Evolutionary conservation across 2,329 filamentous ascomycete genomes (phyloP).

Genomic region (Cladosporium sphaerospermum): DNA sequence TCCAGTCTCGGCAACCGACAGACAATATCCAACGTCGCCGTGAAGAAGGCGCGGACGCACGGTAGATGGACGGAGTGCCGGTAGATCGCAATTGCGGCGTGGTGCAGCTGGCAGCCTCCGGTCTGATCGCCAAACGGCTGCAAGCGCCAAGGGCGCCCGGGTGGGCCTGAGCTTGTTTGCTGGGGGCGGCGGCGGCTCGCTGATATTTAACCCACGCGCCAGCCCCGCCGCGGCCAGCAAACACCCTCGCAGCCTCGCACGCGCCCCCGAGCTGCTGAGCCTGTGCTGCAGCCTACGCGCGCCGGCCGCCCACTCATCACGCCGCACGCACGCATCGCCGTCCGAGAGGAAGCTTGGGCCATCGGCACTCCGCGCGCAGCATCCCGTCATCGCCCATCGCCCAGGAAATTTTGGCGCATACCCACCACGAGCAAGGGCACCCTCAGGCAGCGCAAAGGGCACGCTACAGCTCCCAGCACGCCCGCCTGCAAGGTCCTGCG

Average conservation of each 20-base stretch:
- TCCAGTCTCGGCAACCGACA: too few relatives aligned
- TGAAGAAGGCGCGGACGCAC: too few relatives aligned
- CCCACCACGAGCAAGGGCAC: neutral
- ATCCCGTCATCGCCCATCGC: neutral
- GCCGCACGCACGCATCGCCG: neutral
- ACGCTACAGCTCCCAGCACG: neutral
- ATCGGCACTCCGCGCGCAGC: neutral
- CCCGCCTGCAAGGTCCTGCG: neutral
- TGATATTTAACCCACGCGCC: neutral
- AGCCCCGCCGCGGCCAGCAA: neutral
- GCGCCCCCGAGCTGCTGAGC: neutral
- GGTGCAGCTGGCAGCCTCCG: neutral
- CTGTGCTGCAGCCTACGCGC: neutral
- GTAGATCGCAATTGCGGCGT: constrained; percentile 6
- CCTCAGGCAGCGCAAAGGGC: neutral
- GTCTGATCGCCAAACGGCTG: neutral
- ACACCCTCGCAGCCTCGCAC: neutral
- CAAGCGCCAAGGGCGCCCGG: neutral
- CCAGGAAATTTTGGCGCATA: neutral
- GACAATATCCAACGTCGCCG: too few relatives aligned
- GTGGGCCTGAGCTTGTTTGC: neutral
- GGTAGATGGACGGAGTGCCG: neutral
- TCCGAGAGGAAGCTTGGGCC: neutral
- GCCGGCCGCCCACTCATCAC: neutral
- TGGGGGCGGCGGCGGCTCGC: neutral